Percentiles rank a stretch among this genome's conserved stretches.
These are phyloP conservation scores for Rhododendron griersonianum DNA, from an alignment of 148 eudicot genomes.

Conservation along the genomic window DNA sequence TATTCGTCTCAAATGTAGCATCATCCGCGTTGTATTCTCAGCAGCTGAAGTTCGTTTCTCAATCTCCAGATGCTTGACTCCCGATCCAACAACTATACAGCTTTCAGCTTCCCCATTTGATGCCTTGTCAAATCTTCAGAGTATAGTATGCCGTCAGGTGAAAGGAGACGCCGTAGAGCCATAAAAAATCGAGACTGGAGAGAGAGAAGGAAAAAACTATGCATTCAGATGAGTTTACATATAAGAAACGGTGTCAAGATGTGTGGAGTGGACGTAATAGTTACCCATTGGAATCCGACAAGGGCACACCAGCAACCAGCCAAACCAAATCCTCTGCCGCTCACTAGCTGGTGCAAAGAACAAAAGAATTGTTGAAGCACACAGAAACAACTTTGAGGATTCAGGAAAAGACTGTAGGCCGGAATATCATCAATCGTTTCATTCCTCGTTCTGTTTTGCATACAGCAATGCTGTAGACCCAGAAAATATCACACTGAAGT, in stretches of 20 bases:
- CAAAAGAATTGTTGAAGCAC: background rate
- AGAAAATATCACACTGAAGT: background rate
- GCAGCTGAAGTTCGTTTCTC: background rate
- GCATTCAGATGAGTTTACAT: background rate
- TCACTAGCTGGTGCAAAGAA: slow-evolving; percentile 37
- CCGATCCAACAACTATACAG: slow-evolving; percentile 30
- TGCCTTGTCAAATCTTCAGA: slow-evolving; percentile 45
- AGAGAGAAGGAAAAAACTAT: background rate
- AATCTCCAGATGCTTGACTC: background rate
- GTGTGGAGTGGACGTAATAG: background rate
- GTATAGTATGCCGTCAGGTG: slow-evolving; percentile 60
- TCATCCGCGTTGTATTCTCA: background rate
- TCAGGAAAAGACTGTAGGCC: background rate
- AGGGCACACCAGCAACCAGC: slow-evolving; percentile 70
- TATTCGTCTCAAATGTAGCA: background rate
- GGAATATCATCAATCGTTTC: background rate
- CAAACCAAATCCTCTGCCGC: slow-evolving; percentile 53
- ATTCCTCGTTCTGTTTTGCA: background rate
- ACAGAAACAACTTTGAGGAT: background rate
- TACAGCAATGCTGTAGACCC: background rate
- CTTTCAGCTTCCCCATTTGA: slow-evolving; percentile 39
- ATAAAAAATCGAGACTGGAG: slow-evolving; percentile 60
- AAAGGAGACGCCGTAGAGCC: slow-evolving; percentile 57
- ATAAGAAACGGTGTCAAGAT: background rate
- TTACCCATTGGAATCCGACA: slow-evolving; percentile 75